Evolutionary conservation across 2,329 filamentous ascomycete species (phyloP).

Genomic region (Metarhizium anisopliae): DNA sequence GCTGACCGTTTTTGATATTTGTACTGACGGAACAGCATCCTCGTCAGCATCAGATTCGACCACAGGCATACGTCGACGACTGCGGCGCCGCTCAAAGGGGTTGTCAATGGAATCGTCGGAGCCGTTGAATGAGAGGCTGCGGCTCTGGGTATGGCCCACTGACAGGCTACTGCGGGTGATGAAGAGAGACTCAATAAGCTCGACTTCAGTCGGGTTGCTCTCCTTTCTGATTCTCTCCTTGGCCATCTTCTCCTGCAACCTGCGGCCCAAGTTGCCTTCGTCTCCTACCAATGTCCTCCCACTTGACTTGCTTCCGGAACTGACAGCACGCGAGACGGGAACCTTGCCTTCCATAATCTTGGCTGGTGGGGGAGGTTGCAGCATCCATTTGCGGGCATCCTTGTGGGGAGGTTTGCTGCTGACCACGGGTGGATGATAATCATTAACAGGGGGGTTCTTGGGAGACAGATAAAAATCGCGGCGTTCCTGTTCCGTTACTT

Average conservation of each 20-base stretch:
- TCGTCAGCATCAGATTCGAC: constrained; percentile 25
- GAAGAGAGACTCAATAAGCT: constrained; percentile 35
- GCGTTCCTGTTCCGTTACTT: constrained; percentile 42
- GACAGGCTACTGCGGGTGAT: constrained; percentile 21
- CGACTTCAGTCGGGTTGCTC: constrained; percentile 30
- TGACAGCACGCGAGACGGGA: constrained; percentile 54
- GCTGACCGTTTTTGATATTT: constrained; percentile 16
- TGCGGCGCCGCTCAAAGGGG: constrained; percentile 17
- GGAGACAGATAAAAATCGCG: constrained; percentile 52
- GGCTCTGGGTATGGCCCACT: constrained; percentile 22
- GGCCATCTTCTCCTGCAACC: constrained; percentile 35
- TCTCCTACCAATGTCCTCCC: constrained; percentile 33
- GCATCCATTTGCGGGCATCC: constrained; percentile 79
- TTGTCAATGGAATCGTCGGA: constrained; percentile 25
- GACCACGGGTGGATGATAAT: constrained; percentile 77
- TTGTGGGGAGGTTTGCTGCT: constrained; percentile 61
- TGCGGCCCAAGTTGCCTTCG: constrained; percentile 31
- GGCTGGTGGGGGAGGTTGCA: constrained; percentile 82
- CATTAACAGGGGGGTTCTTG: constrained; percentile 68
- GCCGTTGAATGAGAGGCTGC: constrained; percentile 29
- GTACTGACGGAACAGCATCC: constrained; percentile 16
- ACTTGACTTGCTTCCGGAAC: constrained; percentile 43
- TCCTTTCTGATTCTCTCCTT: constrained; percentile 38
- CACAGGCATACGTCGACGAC: constrained; percentile 17
- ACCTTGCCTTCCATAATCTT: constrained; percentile 87